Percentiles rank a stretch among this genome's conserved stretches.
phyloP scores from a whole-genome alignment of 1,139 yeast genomes.

The Candida tropicalis region DNA sequence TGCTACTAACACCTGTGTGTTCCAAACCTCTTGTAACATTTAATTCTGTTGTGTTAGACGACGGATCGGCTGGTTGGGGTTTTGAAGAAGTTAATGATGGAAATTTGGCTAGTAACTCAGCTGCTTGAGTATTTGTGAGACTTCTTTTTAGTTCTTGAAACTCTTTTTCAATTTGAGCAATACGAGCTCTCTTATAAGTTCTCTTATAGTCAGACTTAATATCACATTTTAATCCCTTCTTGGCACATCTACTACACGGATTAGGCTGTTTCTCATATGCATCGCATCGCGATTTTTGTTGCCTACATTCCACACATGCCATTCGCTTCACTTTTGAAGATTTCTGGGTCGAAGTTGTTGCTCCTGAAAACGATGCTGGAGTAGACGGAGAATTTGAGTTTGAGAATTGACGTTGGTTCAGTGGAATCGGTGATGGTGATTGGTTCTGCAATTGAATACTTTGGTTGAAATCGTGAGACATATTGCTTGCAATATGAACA shows the following conservation, averaged over 20 bases:
- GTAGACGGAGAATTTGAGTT: conserved; percentile 10
- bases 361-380: conserved; percentile 10
- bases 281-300: conserved; percentile 89
- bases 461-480: conserved; percentile 44
- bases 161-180: conserved; percentile 83
- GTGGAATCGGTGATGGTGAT: conserved; percentile 13
- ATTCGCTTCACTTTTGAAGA: conserved; percentile 52
- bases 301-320: conserved; percentile 96
- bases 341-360: conserved; percentile 14
- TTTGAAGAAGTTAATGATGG: conserved; percentile 25
- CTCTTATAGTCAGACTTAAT: conserved; percentile 82
- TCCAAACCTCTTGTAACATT: neutral
- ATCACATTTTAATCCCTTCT: conserved; percentile 69
- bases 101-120: conserved; percentile 41
- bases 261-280: conserved; percentile 75
- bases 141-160: conserved; percentile 66
- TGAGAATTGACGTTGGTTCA: conserved; percentile 6
- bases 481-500: conserved; percentile 46
- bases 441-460: conserved; percentile 30
- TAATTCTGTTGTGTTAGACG: neutral
- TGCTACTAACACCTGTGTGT: neutral
- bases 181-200: conserved; percentile 83
- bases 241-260: conserved; percentile 83
- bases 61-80: neutral
- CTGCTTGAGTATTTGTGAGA: conserved; percentile 53